A percentile compares a stretch with the other conserved stretches of the same genome.
Conservation (phyloP, 345 rosid species). For the Camelina neglecta region DNA sequence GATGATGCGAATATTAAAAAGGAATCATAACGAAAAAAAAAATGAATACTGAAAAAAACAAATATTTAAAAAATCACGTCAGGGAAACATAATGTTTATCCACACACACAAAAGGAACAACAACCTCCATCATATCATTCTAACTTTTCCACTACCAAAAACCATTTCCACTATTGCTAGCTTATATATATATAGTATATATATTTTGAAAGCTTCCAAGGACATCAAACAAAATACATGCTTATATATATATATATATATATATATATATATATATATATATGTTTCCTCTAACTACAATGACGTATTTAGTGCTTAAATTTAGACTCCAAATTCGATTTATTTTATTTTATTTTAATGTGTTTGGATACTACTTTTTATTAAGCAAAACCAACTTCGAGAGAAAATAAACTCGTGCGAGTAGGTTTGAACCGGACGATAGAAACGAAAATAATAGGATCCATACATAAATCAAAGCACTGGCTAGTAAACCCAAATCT, state of each 20-base stretch:
- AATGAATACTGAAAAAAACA: not conserved
- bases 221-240: not conserved
- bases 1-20: slow-evolving; percentile 11
- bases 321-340: not conserved
- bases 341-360: not conserved
- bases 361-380: not conserved
- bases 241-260: not conserved
- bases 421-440: too few relatives aligned
- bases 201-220: too few relatives aligned
- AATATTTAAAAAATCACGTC: not conserved
- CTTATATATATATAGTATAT: too few relatives aligned
- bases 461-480: too few relatives aligned
- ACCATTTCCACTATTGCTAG: not conserved
- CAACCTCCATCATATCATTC: slow-evolving; percentile 17
- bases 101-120: slow-evolving; percentile 24
- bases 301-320: not conserved
- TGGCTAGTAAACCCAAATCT: too few relatives aligned
- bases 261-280: not conserved
- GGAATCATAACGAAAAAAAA: slow-evolving; percentile 1
- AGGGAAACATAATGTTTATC: slow-evolving; percentile 29
- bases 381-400: not conserved
- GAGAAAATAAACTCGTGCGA: too few relatives aligned
- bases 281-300: not conserved
- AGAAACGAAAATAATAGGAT: too few relatives aligned
- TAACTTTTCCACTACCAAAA: not conserved